phyloP scores from a whole-genome alignment of 495 filamentous ascomycete genomes.

The Tuber aestivum region DNA sequence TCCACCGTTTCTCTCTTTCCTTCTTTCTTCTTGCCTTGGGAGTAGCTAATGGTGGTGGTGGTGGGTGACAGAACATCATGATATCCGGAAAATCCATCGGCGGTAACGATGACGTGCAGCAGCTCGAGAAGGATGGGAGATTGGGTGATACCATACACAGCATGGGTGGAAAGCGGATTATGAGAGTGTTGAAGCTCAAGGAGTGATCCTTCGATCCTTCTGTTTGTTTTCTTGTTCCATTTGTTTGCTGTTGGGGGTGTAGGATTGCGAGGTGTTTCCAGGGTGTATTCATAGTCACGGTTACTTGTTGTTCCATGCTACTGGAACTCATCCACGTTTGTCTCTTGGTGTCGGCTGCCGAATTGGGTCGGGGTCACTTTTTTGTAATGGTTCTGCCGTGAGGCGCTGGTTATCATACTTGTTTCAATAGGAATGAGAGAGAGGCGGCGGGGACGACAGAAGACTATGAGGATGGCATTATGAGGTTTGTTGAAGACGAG shows the following conservation, averaged over 20 bases:
- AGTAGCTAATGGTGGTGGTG: background rate
- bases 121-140: slow-evolving; percentile 61
- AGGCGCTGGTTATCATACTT: background rate
- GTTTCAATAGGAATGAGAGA: background rate
- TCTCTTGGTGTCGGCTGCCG: background rate
- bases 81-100: slow-evolving; percentile 84
- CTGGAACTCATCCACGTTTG: background rate
- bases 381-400: background rate
- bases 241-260: background rate
- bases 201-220: background rate
- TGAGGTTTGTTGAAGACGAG: background rate
- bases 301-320: background rate
- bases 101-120: slow-evolving; percentile 78
- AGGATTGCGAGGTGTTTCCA: background rate
- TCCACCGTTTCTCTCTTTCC: background rate
- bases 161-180: slow-evolving; percentile 63
- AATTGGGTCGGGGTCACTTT: background rate
- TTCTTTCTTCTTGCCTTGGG: background rate
- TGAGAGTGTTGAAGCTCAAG: slow-evolving; percentile 24
- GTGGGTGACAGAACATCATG: slow-evolving; percentile 58
- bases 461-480: background rate
- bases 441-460: background rate
- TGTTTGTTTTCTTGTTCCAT: background rate
- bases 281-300: background rate
- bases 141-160: slow-evolving; percentile 65